Evolutionary conservation across 2,329 filamentous ascomycete species (phyloP).

Genomic region (Gliomastix tumulicola): DNA sequence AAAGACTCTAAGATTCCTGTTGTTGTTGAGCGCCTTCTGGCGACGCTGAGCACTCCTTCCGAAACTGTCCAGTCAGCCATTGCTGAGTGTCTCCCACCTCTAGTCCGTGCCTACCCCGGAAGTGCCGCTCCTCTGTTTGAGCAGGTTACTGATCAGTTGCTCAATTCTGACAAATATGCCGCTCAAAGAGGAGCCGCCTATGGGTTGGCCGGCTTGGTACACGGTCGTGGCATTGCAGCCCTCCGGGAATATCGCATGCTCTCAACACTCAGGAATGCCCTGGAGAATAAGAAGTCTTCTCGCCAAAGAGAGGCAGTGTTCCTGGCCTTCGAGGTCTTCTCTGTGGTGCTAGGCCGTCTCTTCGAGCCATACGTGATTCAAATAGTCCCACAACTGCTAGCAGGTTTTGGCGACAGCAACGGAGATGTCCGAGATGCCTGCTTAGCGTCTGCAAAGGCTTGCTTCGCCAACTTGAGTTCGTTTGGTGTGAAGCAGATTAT

Average conservation of each 20-base stretch:
- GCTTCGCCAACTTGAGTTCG: constrained; percentile 87
- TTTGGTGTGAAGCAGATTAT: constrained; percentile 94
- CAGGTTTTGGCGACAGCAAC: constrained; percentile 82
- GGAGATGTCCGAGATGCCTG: constrained; percentile 89
- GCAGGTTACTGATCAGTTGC: constrained; percentile 72
- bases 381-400: constrained; percentile 83
- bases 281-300: constrained; percentile 92
- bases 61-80: constrained; percentile 97
- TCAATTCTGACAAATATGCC: constrained; percentile 88
- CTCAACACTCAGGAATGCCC: constrained; percentile 68
- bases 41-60: constrained; percentile 86
- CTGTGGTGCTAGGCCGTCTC: constrained; percentile 74
- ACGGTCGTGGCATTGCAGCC: constrained; percentile 76
- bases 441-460: constrained; percentile 87
- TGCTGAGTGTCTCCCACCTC: constrained; percentile 83
- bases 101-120: constrained; percentile 75
- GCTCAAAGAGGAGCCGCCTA: constrained; percentile 89
- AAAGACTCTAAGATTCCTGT: constrained; percentile 85
- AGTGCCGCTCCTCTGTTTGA: constrained; percentile 76
- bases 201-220: constrained; percentile 82
- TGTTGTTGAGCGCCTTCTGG: constrained; percentile 79
- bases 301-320: constrained; percentile 85
- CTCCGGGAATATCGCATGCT: constrained; percentile 83
- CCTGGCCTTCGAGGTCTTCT: constrained; percentile 84
- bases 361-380: constrained; percentile 98